Base-by-base conservation (phyloP, 1,284 basidiomycete genomes). In the Moniliophthora roreri region DNA sequence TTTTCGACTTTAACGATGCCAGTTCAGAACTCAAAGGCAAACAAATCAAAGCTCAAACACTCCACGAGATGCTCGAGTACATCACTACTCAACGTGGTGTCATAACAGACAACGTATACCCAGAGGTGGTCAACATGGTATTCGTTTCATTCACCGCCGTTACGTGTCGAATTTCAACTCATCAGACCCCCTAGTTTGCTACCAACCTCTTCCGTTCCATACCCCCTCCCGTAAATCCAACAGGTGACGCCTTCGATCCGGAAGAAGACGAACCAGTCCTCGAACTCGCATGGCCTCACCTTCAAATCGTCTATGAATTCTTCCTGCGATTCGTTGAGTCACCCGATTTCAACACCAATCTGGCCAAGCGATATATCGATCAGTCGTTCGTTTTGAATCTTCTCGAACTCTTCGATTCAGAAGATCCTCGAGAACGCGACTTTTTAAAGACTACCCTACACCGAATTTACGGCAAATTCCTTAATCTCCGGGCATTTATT, bases 221-320 rank as follows among this genome's bases (percentile, higher is more conserved):
- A 81, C 97, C 97, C 71, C 97, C 97, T 63, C 97, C 96, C 55
- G 94, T 98, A 60, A 99, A 99, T 68, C 96, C 97, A 2, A 91
- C 88, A 16, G 97, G 96, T 52, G 97, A 99, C 67, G 96, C 95
- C 0, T 99, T 98, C 66, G 97, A 99, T 69, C 97, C 97, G 11
- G 97, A 99, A 74, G 97, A 99, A 76, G 97, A 99, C 65, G 97
- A 99, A 64, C 97, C 97, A 6, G 96, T 99, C 3, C 83, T 99
- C 58, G 97, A 99, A 69, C 89, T 99, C 51, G 97, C 97, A 15
- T 99, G 97, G 97, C 97, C 97, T 26, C 97, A 99, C 71, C 83
- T 99, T 52, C 96, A 99, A 73, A 96, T 99, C 61, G 97, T 99
- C 50, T 99, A 99, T 75, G 97, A 99, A 73, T 98, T 99, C 74